phyloP scores from a whole-genome alignment of 2,329 filamentous ascomycete genomes.

The Colletotrichum chlorophyti region DNA sequence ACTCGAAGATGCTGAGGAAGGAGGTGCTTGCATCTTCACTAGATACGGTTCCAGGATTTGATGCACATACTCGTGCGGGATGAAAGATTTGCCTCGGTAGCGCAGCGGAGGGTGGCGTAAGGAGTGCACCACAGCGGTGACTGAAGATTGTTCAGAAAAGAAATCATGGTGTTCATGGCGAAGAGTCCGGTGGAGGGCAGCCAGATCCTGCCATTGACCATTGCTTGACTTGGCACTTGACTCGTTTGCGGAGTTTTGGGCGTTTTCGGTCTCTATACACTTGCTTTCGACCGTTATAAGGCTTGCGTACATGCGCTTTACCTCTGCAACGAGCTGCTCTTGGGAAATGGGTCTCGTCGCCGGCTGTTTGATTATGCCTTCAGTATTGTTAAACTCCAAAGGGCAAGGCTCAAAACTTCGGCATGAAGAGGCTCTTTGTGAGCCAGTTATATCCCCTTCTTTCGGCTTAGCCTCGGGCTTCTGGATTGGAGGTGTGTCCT shows the following conservation, averaged over 20 bases:
- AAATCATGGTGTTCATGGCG: conserved; percentile 86
- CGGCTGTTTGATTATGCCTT: neutral
- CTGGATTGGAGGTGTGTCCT: neutral
- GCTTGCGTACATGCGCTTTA: conserved; percentile 83
- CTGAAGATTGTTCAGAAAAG: conserved; percentile 85
- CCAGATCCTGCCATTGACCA: conserved; percentile 85
- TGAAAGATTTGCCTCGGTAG: too few relatives aligned
- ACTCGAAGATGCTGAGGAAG: too few relatives aligned
- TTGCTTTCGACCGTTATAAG: conserved; percentile 87
- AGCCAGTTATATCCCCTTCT: neutral
- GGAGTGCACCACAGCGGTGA: conserved; percentile 69
- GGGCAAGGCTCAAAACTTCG: neutral
- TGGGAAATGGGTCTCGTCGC: conserved; percentile 58
- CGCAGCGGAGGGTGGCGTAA: too few relatives aligned
- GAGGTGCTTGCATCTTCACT: too few relatives aligned
- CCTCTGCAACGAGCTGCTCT: conserved; percentile 80
- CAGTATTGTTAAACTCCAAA: neutral
- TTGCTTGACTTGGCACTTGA: conserved; percentile 53
- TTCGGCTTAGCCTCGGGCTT: neutral
- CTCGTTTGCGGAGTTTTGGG: conserved; percentile 55
- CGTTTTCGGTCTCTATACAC: conserved; percentile 82
- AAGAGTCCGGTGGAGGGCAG: conserved; percentile 80
- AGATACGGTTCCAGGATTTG: too few relatives aligned
- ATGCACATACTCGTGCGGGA: too few relatives aligned
- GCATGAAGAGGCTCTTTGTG: neutral